A percentile compares a stretch with the other conserved stretches of the same genome.
phyloP scores from a whole-genome alignment of 2,329 filamentous ascomycete species.

The Xylaria sp. region DNA sequence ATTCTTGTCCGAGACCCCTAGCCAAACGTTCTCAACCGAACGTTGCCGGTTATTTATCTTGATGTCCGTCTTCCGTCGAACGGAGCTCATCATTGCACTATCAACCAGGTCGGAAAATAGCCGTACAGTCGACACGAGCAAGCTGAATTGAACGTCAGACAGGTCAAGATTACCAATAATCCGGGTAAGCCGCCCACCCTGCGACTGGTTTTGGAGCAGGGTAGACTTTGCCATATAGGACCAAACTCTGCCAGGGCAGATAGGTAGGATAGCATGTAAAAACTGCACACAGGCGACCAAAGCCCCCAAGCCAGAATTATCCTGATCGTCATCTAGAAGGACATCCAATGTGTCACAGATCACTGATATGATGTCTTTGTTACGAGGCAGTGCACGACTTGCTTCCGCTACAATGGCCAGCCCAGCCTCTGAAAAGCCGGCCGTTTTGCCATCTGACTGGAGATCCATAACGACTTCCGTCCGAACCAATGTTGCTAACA shows the following conservation, averaged over 20 bases:
- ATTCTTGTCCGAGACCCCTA: constrained; percentile 78
- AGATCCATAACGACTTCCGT: constrained; percentile 51
- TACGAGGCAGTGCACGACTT: constrained; percentile 60
- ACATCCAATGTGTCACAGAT: constrained; percentile 85
- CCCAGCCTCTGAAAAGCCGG: constrained; percentile 41
- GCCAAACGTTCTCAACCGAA: constrained; percentile 60
- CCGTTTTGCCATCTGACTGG: constrained; percentile 26
- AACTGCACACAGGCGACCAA: constrained; percentile 78
- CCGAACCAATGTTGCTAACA: constrained; percentile 74
- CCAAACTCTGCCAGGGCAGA: constrained; percentile 86
- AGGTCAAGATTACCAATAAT: constrained; percentile 86
- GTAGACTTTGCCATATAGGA: constrained; percentile 83
- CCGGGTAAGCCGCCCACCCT: constrained; percentile 75
- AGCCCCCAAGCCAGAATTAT: constrained; percentile 69
- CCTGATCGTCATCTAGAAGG: constrained; percentile 65
- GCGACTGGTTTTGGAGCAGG: constrained; percentile 77
- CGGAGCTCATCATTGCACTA: constrained; percentile 72
- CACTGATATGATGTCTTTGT: constrained; percentile 78
- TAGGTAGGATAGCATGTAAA: constrained; percentile 72
- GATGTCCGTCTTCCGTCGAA: constrained; percentile 65
- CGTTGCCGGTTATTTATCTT: constrained; percentile 56
- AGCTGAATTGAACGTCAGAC: constrained; percentile 74
- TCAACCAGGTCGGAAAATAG: constrained; percentile 78
- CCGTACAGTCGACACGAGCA: constrained; percentile 74
- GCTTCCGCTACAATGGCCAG: constrained; percentile 62